Evolutionary conservation across 306 rosid genomes (phyloP).

Genomic region (Vigna radiata): DNA sequence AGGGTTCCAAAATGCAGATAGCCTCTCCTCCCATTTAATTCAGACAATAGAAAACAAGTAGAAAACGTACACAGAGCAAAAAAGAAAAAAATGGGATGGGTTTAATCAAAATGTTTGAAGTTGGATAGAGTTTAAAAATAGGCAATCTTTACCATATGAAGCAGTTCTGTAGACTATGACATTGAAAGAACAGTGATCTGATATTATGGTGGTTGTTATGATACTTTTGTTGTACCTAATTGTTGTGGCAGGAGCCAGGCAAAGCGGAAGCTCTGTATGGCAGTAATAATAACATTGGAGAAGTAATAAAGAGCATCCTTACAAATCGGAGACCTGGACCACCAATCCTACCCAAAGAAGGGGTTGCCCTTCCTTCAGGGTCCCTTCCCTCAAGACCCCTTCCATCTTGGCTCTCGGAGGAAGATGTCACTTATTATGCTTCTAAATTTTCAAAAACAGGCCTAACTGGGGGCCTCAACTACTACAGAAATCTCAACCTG

Average conservation of each 20-base stretch:
- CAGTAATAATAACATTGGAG: background rate
- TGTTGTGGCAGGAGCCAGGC: conserved; percentile 39
- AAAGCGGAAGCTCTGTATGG: conserved; percentile 39
- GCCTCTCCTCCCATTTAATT: background rate
- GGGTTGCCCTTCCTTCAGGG: background rate
- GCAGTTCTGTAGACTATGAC: no score
- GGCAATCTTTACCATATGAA: no score
- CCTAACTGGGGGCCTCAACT: conserved; percentile 56
- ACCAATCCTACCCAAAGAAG: conserved; percentile 43
- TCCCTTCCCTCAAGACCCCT: background rate
- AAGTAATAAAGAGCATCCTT: conserved; percentile 19
- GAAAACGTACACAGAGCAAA: background rate
- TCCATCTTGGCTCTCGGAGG: conserved; percentile 52
- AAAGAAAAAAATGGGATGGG: background rate
- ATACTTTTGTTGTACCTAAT: background rate
- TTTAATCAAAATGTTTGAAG: background rate
- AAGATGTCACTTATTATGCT: conserved; percentile 49
- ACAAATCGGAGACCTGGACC: conserved; percentile 33
- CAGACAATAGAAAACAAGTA: background rate
- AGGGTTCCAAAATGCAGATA: background rate
- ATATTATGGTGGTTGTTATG: background rate
- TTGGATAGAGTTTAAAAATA: background rate
- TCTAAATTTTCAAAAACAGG: conserved; percentile 50
- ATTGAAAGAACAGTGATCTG: no score
- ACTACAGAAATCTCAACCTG: conserved; percentile 48